Evolutionary conservation across 805 yeast species (phyloP), one percentile per base, ranked within the genome.

Genomic region (Ogataea angusta): DNA sequence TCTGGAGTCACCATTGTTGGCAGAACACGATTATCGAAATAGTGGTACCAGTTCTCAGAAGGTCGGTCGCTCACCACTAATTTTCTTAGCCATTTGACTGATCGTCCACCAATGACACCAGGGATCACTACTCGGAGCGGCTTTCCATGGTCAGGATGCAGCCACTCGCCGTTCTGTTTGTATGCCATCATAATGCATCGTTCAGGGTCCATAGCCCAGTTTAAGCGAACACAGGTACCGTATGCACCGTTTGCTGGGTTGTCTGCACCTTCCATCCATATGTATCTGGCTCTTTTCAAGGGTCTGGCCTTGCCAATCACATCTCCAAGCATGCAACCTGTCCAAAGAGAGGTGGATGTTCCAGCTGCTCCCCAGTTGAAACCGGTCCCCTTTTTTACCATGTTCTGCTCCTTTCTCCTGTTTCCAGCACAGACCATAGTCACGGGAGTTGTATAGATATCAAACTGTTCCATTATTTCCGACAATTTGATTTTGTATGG

Each of bases 71-170:
- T 48, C 15, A 64, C 45, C 12, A 59, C 35, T 10, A 64, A 42
- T 33, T 46, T 50, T 30, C 51, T 57, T 14, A 64, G 43, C 68
- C 68, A 64, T 40, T 64, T 64, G 26, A 64, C 69, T n/a, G 65
- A 59, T 15, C 68, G 48, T 3, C 69, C 69, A 22, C 69, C 69
- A 50, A 64, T 62, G 19, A 62, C 60, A n/a, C 68, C 68, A 3
- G 68, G 68, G 2, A 64, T 55, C 4, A 64, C 51, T 7, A 59
- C 64, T 30, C 69, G 50, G 12, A 64, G 40, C 2, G 69, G 69
- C 19, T 47, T 54, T 2, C 68, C 67, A 40, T 64, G 69, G 40
- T 64, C 69, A 2, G 67, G 68, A 4, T 54, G 36, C n/a, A 64
- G 43, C 19, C 48, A 51, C 14, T 46, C 47, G n/a, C 69, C 69